A percentile compares a stretch with the other conserved stretches of the same genome.
Conservation (phyloP, 2,329 filamentous ascomycete genomes). For the Xylaria sp. region DNA sequence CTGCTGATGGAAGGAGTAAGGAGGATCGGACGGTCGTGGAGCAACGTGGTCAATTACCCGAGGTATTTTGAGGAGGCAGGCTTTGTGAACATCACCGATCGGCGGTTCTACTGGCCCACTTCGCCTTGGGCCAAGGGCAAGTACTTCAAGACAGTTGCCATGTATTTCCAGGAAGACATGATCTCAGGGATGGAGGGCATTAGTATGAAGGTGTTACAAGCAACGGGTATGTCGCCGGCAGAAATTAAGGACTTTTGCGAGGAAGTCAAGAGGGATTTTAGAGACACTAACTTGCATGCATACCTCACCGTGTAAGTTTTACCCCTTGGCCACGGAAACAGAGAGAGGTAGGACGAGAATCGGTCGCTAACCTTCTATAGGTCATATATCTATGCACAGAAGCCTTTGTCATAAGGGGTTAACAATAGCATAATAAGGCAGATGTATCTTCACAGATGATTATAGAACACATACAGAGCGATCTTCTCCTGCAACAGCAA, state of each 20-base stretch:
- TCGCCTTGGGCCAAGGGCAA: slow-evolving; percentile 52
- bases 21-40: slow-evolving; percentile 47
- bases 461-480: not conserved
- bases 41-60: slow-evolving; percentile 46
- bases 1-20: slow-evolving; percentile 48
- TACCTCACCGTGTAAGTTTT: slow-evolving; percentile 49
- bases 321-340: not conserved
- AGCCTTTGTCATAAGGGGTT: slow-evolving; percentile 29
- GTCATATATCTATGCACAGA: slow-evolving; percentile 44
- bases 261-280: slow-evolving; percentile 49
- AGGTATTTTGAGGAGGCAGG: slow-evolving; percentile 48
- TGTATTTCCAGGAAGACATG: slow-evolving; percentile 49
- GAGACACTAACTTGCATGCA: slow-evolving; percentile 49
- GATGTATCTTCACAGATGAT: not conserved
- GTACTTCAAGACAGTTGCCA: slow-evolving; percentile 51
- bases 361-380: slow-evolving; percentile 30
- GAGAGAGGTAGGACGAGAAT: not conserved
- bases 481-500: not conserved
- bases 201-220: slow-evolving; percentile 50
- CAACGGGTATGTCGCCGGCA: slow-evolving; percentile 46
- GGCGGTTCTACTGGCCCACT: slow-evolving; percentile 49
- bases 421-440: not conserved
- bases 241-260: slow-evolving; percentile 47
- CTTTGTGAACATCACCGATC: slow-evolving; percentile 49
- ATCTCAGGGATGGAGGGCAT: slow-evolving; percentile 48